Base-by-base conservation (phyloP, 805 yeast species). In the Candida khao-thaluensis region DNA sequence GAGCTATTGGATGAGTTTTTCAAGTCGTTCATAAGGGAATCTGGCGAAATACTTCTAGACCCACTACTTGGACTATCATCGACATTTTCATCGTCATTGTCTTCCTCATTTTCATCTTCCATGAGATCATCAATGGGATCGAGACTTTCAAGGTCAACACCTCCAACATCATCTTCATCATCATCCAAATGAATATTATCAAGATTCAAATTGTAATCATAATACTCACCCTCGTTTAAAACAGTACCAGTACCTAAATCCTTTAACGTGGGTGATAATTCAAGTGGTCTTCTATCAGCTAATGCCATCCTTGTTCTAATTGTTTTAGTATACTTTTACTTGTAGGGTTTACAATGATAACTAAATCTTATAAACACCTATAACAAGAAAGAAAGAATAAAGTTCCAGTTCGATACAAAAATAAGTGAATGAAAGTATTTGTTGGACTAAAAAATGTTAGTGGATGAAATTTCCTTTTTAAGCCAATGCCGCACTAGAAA, bases 241-340 rank as follows among this genome's bases (percentile, higher is more conserved):
- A 41, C 46, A 30, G 38, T 28, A 42, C 33, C 37, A 12, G 40
- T 30, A 37, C 41, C 14, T 77, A 69, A 31, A 21, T 31, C 20
- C 5, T 31, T 31, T 15, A 31, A 31, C 31, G 74, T 58, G 17
- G 69, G 71, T 32, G 81, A 76, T 50, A 77, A 65, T 24, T 72
- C 76, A 38, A 77, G 69, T 18, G 83, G 83, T 70, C 82, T 76
- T 67, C 81, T 74, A 55, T 79, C 81, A 45, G 85, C 79, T 63
- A 79, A 69, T 41, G 85, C 85, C 85, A 79, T 79, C 32, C 29
- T 56, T 21, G 21, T 18, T 30, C 15, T 17, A 15, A 14, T 37
- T 22, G 24, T 30, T 24, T 18, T 29, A 12, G 9, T 33, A 20
- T 11, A 21, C 18, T 8, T 27, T 14, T 6, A 31, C 35, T 31